Evolutionary conservation across 495 filamentous ascomycete genomes (phyloP).

Genomic region (Tuber calosporum): DNA sequence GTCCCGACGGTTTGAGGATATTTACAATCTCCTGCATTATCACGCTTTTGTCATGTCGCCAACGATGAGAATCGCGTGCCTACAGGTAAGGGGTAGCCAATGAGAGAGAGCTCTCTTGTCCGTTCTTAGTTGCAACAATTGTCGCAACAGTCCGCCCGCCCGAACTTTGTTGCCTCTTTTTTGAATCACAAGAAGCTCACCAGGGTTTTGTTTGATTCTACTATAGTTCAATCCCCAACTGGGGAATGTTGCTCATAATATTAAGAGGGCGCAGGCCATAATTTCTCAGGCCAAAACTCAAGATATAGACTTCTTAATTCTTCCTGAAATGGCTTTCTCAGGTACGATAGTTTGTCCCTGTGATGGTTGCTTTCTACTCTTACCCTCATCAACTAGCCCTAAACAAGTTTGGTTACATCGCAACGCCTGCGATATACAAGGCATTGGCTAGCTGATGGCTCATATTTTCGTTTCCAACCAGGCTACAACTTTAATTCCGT

Average conservation of each 20-base stretch:
- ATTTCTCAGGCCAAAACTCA: slow-evolving; percentile 52
- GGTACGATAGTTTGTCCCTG: slow-evolving; percentile 50
- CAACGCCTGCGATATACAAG: background rate
- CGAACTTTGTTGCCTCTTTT: background rate
- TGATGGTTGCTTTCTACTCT: slow-evolving; percentile 9
- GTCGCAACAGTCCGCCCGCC: background rate
- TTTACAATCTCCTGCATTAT: slow-evolving; percentile 8
- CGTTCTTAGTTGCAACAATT: slow-evolving; percentile 7
- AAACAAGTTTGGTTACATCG: slow-evolving; percentile 13
- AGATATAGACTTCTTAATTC: slow-evolving; percentile 62
- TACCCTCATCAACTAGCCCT: slow-evolving; percentile 8
- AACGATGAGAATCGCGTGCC: slow-evolving; percentile 42
- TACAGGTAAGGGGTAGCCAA: slow-evolving; percentile 38
- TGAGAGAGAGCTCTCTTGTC: slow-evolving; percentile 11
- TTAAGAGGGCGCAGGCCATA: slow-evolving; percentile 64
- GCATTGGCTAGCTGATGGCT: slow-evolving; percentile 24
- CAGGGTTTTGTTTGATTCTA: slow-evolving; percentile 5
- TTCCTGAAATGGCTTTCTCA: slow-evolving; percentile 84
- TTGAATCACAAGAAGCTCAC: slow-evolving; percentile 12
- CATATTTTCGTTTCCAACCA: slow-evolving; percentile 38
- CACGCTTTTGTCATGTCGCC: slow-evolving; percentile 23
- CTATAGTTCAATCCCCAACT: slow-evolving; percentile 47
- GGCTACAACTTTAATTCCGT: slow-evolving; percentile 88
- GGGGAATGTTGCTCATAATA: slow-evolving; percentile 68
- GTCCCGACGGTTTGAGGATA: slow-evolving; percentile 12